Conservation (phyloP, 179 eudicot species). For the Beta lomatogona region DNA sequence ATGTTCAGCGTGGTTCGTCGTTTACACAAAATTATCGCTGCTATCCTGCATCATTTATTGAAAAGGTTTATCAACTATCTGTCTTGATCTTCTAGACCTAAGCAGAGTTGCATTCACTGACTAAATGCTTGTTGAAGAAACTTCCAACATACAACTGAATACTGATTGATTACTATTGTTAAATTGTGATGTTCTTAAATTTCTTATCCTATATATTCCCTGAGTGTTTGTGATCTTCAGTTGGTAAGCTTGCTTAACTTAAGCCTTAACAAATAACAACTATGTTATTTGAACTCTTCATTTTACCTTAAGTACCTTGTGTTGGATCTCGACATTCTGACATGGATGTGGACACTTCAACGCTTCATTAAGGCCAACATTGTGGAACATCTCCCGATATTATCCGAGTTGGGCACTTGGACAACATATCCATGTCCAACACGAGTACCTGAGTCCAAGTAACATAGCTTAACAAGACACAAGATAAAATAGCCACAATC, state of each 20-base stretch:
- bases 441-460: too few species aligned
- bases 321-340: too few species aligned
- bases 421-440: too few species aligned
- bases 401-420: too few species aligned
- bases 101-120: not conserved
- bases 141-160: not conserved
- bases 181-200: not conserved
- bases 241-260: not conserved
- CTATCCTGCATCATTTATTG: constrained; percentile 42
- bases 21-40: constrained; percentile 40
- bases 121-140: not conserved
- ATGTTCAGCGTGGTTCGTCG: constrained; percentile 23
- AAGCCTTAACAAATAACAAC: not conserved
- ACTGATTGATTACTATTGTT: not conserved
- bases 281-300: too few species aligned
- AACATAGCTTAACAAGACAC: too few species aligned
- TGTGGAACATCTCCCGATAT: too few species aligned
- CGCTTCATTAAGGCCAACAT: too few species aligned
- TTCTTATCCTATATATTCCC: not conserved
- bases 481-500: not conserved
- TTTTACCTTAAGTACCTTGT: too few species aligned
- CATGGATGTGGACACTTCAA: too few species aligned
- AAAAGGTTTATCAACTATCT: constrained; percentile 29
- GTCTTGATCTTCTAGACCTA: not conserved
- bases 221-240: not conserved